These are phyloP conservation scores for Xylariales sp. DNA, from an alignment of 2,329 filamentous ascomycete species.

Conservation along the genomic window DNA sequence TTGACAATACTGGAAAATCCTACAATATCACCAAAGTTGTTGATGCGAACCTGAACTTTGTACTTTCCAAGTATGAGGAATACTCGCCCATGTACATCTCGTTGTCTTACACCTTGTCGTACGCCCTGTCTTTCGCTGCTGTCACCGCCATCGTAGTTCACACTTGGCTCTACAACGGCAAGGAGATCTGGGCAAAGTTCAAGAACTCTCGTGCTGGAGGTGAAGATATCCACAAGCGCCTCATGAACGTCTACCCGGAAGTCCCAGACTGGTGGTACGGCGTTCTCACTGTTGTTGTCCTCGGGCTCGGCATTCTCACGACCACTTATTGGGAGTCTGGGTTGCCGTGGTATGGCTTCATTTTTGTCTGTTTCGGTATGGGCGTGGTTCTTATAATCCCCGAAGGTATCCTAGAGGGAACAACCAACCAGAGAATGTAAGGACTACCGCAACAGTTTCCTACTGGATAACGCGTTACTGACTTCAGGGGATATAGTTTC, in stretches of 20 bases:
- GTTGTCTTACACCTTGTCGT: constrained; percentile 28
- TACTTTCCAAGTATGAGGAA: constrained; percentile 21
- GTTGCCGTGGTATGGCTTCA: constrained; percentile 11
- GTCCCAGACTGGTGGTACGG: constrained; percentile 36
- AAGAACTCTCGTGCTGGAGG: constrained; percentile 21
- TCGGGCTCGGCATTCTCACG: constrained; percentile 27
- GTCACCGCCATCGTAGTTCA: constrained; percentile 27
- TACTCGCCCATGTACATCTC: constrained; percentile 33
- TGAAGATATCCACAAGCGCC: constrained; percentile 31
- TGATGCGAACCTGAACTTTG: constrained; percentile 20
- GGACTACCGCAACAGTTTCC: not conserved
- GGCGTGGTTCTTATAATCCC: constrained; percentile 6
- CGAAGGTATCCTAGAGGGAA: constrained; percentile 8
- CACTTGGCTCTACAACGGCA: constrained; percentile 27
- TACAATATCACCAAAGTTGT: constrained; percentile 27
- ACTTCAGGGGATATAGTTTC: constrained; percentile 10
- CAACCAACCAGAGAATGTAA: constrained; percentile 7
- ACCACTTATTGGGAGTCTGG: constrained; percentile 15
- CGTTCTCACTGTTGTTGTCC: constrained; percentile 23
- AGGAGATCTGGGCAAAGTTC: constrained; percentile 26
- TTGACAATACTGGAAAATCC: constrained; percentile 24
- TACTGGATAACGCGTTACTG: not conserved
- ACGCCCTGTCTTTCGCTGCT: constrained; percentile 29
- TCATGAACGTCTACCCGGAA: constrained; percentile 30
- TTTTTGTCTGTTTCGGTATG: constrained; percentile 8